phyloP scores from a whole-genome alignment of 495 filamentous ascomycete genomes.

The Trichoderma orchidacearum region DNA sequence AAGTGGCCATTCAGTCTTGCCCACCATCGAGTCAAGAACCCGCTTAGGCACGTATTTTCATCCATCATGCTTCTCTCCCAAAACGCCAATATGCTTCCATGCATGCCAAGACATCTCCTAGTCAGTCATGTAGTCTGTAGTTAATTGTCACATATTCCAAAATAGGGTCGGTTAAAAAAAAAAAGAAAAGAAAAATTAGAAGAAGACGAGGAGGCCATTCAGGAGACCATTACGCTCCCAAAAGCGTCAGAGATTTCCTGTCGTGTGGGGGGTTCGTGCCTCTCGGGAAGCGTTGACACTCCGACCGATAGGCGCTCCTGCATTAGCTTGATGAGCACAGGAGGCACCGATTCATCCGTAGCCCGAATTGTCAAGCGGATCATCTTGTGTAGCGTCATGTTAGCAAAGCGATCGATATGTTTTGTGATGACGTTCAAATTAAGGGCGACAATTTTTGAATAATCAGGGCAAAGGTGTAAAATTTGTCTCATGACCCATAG shows the following conservation, averaged over 20 bases:
- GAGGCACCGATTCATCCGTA: slow-evolving; percentile 79
- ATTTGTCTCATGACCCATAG: neutral
- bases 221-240: slow-evolving; percentile 34
- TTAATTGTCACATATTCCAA: neutral
- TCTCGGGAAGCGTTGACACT: slow-evolving; percentile 25
- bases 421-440: neutral
- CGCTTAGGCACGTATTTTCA: neutral
- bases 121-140: neutral
- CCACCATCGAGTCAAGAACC: neutral
- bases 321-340: slow-evolving; percentile 71
- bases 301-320: slow-evolving; percentile 56
- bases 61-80: neutral
- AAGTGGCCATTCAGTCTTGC: neutral
- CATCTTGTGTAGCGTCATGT: slow-evolving; percentile 47
- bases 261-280: slow-evolving; percentile 17
- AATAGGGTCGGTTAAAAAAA: neutral
- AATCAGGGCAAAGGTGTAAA: neutral
- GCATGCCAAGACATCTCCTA: neutral
- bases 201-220: slow-evolving; percentile 4
- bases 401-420: neutral
- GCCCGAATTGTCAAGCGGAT: slow-evolving; percentile 88
- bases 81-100: slow-evolving; percentile 3
- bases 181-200: neutral
- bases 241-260: slow-evolving; percentile 33
- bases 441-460: slow-evolving; percentile 1